These are phyloP conservation scores for Flaveria sonorensis DNA, from an alignment of 129 eudicot genomes.

Conservation along the genomic window DNA sequence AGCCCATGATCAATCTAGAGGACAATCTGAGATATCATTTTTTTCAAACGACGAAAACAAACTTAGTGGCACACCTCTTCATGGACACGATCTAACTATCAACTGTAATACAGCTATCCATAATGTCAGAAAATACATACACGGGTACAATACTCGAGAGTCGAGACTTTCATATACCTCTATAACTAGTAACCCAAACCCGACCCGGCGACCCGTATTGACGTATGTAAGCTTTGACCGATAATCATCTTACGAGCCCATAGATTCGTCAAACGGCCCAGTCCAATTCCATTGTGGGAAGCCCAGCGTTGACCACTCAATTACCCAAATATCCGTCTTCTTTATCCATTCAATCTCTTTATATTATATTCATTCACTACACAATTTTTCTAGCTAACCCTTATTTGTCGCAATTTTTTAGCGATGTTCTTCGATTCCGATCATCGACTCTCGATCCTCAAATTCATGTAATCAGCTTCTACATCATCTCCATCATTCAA, in stretches of 20 bases:
- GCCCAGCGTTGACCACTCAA: slow-evolving; percentile 43
- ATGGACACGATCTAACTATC: no score
- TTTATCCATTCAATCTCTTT: slow-evolving; percentile 29
- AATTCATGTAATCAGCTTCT: slow-evolving; percentile 14
- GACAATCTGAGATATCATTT: no score
- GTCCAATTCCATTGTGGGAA: background rate
- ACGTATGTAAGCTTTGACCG: background rate
- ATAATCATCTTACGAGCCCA: slow-evolving; percentile 7
- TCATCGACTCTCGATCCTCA: slow-evolving; percentile 39
- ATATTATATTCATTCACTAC: background rate
- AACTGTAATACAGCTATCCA: no score
- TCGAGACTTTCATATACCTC: background rate
- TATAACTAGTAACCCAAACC: background rate
- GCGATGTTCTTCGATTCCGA: slow-evolving; percentile 43
- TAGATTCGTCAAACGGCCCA: slow-evolving; percentile 14
- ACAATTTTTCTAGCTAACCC: slow-evolving; percentile 21
- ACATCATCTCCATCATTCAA: background rate
- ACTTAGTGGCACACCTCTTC: no score
- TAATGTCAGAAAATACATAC: no score
- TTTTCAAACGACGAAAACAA: no score
- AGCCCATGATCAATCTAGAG: no score
- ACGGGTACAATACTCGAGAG: no score
- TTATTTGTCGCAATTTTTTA: slow-evolving; percentile 23
- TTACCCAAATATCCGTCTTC: slow-evolving; percentile 1
- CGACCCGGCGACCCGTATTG: background rate